phyloP scores from a whole-genome alignment of 331 rosid genomes.

The Cydonia oblonga region DNA sequence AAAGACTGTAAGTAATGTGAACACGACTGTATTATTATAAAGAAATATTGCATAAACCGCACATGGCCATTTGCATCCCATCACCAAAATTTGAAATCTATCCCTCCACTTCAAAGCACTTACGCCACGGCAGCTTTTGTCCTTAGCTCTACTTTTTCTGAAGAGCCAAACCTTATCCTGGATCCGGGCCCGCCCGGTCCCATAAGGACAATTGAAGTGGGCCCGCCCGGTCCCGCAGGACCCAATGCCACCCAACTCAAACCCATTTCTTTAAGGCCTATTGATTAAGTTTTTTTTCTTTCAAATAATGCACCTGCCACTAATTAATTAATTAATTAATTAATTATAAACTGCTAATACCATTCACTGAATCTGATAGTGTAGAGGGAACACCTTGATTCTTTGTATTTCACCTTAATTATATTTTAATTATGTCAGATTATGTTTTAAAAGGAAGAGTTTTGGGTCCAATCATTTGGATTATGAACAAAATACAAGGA shows the following conservation, averaged over 20 bases:
- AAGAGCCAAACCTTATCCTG: neutral
- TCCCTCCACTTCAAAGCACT: no score
- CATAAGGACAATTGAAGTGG: neutral
- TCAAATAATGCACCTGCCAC: neutral
- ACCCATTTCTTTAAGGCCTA: no score
- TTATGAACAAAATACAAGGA: neutral
- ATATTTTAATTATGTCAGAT: neutral
- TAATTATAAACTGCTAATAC: no score
- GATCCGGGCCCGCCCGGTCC: neutral
- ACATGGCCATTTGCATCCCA: neutral
- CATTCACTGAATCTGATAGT: constrained; percentile 2
- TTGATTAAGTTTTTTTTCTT: no score
- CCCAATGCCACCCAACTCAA: neutral
- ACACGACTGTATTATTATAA: no score
- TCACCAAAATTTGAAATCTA: no score
- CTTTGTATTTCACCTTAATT: neutral
- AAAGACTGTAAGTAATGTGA: no score
- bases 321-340: neutral
- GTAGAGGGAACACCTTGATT: neutral
- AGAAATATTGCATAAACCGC: no score
- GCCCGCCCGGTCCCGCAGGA: no score
- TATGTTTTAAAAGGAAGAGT: neutral
- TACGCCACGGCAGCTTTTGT: no score
- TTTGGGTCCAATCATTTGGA: neutral
- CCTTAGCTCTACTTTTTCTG: neutral